Percentiles rank a stretch among this genome's conserved stretches.
These are phyloP conservation scores for Haematococcus lacustris DNA, from an alignment of 139 green algal genomes.

Conservation along the genomic window DNA sequence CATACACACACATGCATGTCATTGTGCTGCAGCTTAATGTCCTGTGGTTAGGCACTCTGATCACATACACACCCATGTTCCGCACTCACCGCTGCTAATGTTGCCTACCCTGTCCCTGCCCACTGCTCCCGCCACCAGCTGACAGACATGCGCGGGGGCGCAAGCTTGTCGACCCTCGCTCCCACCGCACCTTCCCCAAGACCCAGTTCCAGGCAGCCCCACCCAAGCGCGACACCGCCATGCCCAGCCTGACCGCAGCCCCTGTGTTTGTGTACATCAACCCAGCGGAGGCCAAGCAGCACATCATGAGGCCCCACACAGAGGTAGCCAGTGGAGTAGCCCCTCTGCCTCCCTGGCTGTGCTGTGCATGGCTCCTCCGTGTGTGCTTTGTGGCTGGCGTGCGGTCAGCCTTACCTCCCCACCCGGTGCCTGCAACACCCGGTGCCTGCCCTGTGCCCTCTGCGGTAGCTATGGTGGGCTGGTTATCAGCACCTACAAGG, in stretches of 20 bases:
- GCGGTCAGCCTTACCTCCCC: background rate
- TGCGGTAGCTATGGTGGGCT: background rate
- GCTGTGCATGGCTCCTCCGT: no score
- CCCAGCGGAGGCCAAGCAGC: constrained; percentile 6
- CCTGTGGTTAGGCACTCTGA: no score
- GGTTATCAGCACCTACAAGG: no score
- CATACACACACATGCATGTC: no score
- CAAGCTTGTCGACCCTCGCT: background rate
- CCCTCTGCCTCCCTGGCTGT: no score
- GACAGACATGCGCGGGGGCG: constrained; percentile 21
- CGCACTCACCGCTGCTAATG: no score
- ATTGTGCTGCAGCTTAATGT: no score
- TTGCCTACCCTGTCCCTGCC: no score
- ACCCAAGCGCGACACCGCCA: constrained; percentile 10
- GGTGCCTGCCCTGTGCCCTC: background rate
- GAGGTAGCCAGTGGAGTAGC: constrained; percentile 9
- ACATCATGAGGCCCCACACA: background rate
- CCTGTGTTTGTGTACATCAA: constrained; percentile 5
- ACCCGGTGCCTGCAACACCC: background rate
- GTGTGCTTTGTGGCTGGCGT: no score
- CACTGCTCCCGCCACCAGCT: no score
- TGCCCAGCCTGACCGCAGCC: no score
- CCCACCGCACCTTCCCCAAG: constrained; percentile 14
- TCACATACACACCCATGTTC: no score
- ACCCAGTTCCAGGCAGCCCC: constrained; percentile 7